Evolutionary conservation across 2,329 filamentous ascomycete genomes (phyloP).

Genomic region (Sporothrix dimorphospora): DNA sequence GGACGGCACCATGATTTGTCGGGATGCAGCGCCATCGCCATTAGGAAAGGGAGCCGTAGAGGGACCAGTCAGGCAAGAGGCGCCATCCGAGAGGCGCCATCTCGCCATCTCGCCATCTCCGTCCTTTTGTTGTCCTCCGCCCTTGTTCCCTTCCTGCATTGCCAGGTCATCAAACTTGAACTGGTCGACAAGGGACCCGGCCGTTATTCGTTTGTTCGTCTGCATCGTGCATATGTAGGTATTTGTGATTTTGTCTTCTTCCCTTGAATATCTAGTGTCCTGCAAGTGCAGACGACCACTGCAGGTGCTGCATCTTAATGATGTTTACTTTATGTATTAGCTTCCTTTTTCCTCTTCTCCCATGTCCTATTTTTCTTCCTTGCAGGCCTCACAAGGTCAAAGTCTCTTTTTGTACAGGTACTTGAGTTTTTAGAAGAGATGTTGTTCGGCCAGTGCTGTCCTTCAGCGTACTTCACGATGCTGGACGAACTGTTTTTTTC

Average conservation of each 20-base stretch:
- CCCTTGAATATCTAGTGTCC: not conserved
- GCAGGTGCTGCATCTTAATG: not conserved
- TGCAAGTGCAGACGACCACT: not conserved
- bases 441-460: not conserved
- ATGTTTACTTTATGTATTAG: not conserved
- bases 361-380: not conserved
- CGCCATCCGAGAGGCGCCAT: no score
- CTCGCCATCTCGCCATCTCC: not conserved
- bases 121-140: not conserved
- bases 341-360: not conserved
- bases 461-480: not conserved
- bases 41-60: not conserved
- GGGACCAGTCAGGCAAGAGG: no score
- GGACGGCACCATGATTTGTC: not conserved
- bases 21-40: not conserved
- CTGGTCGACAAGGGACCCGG: not conserved
- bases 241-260: not conserved
- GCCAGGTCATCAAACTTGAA: not conserved
- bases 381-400: not conserved
- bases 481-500: not conserved
- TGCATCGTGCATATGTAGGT: not conserved
- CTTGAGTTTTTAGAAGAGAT: not conserved
- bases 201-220: not conserved
- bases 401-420: not conserved
- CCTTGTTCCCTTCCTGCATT: not conserved